Base-by-base conservation (phyloP, 2,329 filamentous ascomycete genomes). In the Aureobasidium sp. region DNA sequence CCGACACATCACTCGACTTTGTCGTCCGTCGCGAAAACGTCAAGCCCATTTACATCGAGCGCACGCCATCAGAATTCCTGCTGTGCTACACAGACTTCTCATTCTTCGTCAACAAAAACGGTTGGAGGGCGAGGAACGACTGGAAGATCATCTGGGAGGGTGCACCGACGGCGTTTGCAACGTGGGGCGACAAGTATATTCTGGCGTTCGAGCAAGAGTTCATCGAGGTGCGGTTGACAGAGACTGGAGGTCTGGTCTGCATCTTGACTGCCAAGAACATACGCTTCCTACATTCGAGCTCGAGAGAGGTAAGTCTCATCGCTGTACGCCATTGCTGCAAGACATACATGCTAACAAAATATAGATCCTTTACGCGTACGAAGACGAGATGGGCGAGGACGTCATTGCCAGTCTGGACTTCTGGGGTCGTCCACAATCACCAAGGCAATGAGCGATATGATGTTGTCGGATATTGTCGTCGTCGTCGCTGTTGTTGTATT, bases 81-180 rank as follows among this genome's bases (percentile, higher is more conserved):
- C 86, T 99, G 66, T 97, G 97, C 76, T 99, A 99, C 77, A 94
- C 91, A 5, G 94, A 99, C 74, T 99, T 97, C 76, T 96, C 91
- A 13, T 99, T 99, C 84, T 99, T 97, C 71, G 94, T 99, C 72
- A 97, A 99, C 76, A 86, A 94, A 69, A 97, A 99, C 74, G 94
- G 94, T 41, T 99, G 94, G 94, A 86, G 94, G 65, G 93, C 93
- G 59, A 84, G 92, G 69, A 91, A 92, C 5, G 94, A 99, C 75
- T 99, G 94, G 94, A 87, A 89, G 69, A 96, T 99, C 71, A 89
- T 93, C 66, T 99, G 94, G 94, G 94, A 99, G 78, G 94, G 94
- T 61, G 90, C 86, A 48, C 94, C 94, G 44, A 88, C 91, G 69
- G 88, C 87, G 62, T 99, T 99, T 75, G 94, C 94, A 1, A 86